These are phyloP conservation scores for Solanum tarapatanum DNA, from an alignment of 257 asterid species.

Conservation along the genomic window DNA sequence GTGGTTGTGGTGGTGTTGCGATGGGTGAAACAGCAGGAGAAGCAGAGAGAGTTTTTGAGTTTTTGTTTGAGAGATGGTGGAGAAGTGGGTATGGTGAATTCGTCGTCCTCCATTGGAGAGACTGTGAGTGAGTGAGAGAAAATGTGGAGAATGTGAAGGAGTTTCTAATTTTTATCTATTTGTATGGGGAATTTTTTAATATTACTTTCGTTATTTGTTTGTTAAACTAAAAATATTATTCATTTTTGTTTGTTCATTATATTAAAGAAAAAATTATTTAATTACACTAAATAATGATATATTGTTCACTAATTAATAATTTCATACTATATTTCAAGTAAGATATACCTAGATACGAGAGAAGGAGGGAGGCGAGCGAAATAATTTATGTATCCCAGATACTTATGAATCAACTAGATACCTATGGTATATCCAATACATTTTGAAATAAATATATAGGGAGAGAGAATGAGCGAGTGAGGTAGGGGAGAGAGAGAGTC, in stretches of 20 bases:
- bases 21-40: slow-evolving; percentile 50
- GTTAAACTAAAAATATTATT: too few species aligned
- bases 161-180: not conserved
- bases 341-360: too few species aligned
- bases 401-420: too few species aligned
- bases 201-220: too few species aligned
- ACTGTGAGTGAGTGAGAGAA: not conserved
- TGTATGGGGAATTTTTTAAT: not conserved
- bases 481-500: too few species aligned
- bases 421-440: too few species aligned
- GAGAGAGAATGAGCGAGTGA: too few species aligned
- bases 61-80: slow-evolving; percentile 35
- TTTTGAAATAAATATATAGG: too few species aligned
- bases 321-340: too few species aligned
- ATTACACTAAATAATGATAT: rapidly evolving
- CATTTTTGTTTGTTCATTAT: too few species aligned
- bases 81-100: not conserved
- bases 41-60: slow-evolving; percentile 33
- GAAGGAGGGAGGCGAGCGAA: rapidly evolving
- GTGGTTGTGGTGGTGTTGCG: not conserved
- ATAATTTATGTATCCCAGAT: rapidly evolving
- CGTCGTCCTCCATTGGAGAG: slow-evolving; percentile 22
- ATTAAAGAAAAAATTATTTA: rapidly evolving
- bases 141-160: not conserved
- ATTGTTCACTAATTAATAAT: too few species aligned